Evolutionary conservation across 2,329 filamentous ascomycete species (phyloP), one percentile per base, ranked within the genome.

Genomic region (Aspergillus carbonarius): DNA sequence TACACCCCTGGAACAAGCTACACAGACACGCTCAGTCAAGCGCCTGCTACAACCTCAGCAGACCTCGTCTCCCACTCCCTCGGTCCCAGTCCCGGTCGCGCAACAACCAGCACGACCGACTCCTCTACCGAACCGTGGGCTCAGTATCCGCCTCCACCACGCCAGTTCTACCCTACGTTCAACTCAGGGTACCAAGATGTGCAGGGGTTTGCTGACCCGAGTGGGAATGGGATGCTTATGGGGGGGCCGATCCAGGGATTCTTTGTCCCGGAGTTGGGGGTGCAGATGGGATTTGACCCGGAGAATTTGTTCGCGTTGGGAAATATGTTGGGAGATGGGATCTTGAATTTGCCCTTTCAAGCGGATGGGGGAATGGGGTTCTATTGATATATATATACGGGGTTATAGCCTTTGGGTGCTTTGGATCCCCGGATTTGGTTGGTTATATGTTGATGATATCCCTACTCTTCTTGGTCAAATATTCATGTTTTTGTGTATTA

Each of bases 281-380:
- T 70, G 48, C 67, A 68, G 39, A 63, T 68, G 2, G 61, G 61
- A 1, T 67, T 71, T 32, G 66, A 70, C 32, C 60, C 72, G 12
- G 67, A 72, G 49, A 67, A 69, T 49, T 54, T 75, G 35, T 67
- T 70, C 39, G 65, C 65, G 4, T 50, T 76, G 58, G 72, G 68
- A 3, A 69, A 59, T 50, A 70, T 76, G 63, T 54, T 75, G 35
- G 72, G 70, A 1, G 73, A 74, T 20, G 71, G 70, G 12, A 54
- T 75, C 25, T 70, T 75, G 42, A 65, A 66, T 42, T 34, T 67
- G n/a, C 62, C 66, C 0, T 64, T 71, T 27, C 65, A 69, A 25
- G 56, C 67, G 51, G 68, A 71, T 50, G 61, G 49, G 23, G 64
- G 61, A 6, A 63, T 68, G 18, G 63, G 68, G 7, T 64, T 67